A percentile compares a stretch with the other conserved stretches of the same genome.
These are phyloP conservation scores for Lodderomyces jiufengensis DNA, from an alignment of 1,139 yeast species.

Conservation along the genomic window DNA sequence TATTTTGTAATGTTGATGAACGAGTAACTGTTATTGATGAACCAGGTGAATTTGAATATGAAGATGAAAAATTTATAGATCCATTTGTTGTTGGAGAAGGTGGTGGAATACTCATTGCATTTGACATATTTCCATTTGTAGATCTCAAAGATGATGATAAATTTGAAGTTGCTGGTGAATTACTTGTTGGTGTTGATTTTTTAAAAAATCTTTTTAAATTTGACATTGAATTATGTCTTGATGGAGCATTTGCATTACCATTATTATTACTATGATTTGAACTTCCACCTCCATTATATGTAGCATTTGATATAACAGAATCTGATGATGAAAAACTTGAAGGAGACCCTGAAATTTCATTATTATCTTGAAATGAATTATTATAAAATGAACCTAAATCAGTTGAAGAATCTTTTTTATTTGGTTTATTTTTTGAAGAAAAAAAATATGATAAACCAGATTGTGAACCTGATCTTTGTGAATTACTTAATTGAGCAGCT, in stretches of 20 bases:
- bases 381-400: slow-evolving; percentile 47
- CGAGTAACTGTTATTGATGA: slow-evolving; percentile 26
- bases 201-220: slow-evolving; percentile 63
- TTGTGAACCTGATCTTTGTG: slow-evolving; percentile 41
- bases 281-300: slow-evolving; percentile 2
- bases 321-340: slow-evolving; percentile 38
- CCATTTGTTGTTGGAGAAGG: slow-evolving; percentile 21
- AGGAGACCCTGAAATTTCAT: slow-evolving; percentile 32
- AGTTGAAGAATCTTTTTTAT: slow-evolving; percentile 31
- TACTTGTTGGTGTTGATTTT: slow-evolving; percentile 35
- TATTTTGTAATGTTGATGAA: slow-evolving; percentile 27
- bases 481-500: slow-evolving; percentile 29
- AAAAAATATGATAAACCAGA: slow-evolving; percentile 50
- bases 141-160: slow-evolving; percentile 40
- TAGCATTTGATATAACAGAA: slow-evolving; percentile 22
- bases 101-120: slow-evolving; percentile 13
- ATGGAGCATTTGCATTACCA: slow-evolving; percentile 5
- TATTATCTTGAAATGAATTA: slow-evolving; percentile 27
- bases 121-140: slow-evolving; percentile 12
- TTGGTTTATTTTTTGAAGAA: slow-evolving; percentile 29
- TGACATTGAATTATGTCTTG: slow-evolving; percentile 70
- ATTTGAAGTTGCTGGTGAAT: slow-evolving; percentile 30
- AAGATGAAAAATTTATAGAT: slow-evolving; percentile 28
- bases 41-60: slow-evolving; percentile 17
- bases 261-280: too few relatives aligned